Evolutionary conservation across 2,329 filamentous ascomycete species (phyloP).

Genomic region (Monilinia aucupariae): DNA sequence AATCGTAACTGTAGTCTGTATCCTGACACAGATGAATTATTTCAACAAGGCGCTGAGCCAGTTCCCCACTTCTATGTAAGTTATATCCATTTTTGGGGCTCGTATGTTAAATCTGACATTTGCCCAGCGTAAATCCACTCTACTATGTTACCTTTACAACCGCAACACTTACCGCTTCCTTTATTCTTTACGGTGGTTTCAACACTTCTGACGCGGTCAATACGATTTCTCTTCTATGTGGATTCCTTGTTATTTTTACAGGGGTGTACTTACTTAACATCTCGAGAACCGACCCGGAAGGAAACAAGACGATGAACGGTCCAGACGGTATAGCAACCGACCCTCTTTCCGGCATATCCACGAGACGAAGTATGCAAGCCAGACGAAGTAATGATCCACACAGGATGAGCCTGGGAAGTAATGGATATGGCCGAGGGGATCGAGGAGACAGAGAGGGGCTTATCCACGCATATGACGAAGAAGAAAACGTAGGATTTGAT

Average conservation of each 20-base stretch:
- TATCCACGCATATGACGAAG: constrained; percentile 85
- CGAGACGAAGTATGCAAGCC: constrained; percentile 87
- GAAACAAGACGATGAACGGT: constrained; percentile 58
- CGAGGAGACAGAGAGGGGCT: constrained; percentile 69
- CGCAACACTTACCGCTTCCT: constrained; percentile 86
- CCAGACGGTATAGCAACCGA: constrained; percentile 84
- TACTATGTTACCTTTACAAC: constrained; percentile 99
- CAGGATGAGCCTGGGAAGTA: constrained; percentile 57
- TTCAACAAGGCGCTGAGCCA: constrained; percentile 98
- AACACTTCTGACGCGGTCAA: constrained; percentile 90
- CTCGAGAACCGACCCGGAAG: constrained; percentile 86
- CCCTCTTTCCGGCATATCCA: constrained; percentile 81
- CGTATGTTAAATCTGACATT: constrained; percentile 2
- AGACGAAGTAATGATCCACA: constrained; percentile 63
- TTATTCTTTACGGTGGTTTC: constrained; percentile 93
- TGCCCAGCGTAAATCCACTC: constrained; percentile 59
- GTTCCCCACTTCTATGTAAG: constrained; percentile 95
- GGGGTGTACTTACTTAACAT: constrained; percentile 95
- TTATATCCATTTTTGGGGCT: constrained; percentile 20
- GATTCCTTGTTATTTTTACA: constrained; percentile 91
- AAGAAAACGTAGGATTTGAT: constrained; percentile 67
- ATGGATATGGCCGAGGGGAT: constrained; percentile 55
- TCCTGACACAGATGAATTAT: constrained; percentile 99
- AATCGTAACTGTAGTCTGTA: constrained; percentile 88
- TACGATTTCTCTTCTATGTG: constrained; percentile 84